Base-by-base conservation (phyloP, 208 protist species). In the Lotmaria passim region DNA sequence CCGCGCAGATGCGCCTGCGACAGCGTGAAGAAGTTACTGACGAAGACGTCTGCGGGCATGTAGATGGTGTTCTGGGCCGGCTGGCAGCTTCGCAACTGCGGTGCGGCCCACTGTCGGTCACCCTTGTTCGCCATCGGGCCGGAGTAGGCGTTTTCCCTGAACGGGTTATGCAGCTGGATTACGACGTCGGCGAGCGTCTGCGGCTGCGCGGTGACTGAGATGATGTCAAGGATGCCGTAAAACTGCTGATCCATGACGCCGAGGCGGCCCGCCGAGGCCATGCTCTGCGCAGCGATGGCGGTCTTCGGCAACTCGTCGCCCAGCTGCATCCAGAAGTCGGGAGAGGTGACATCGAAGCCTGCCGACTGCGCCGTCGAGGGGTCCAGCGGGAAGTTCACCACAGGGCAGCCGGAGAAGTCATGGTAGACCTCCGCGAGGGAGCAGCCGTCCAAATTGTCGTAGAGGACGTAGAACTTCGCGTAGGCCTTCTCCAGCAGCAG, bases 401-500 rank as follows among this genome's bases (percentile, higher is more conserved):
- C 86, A 19, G 82, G 73, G 51, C 61, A 76, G 24, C 82, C 83
- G 31, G 73, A 82, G 65, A 92, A 79, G 78, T 92, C 86, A 46
- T 87, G 78, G 56, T 79, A 82, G 28, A 82, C 55, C 55, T 92
- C 86, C n/a, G 73, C 66, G 26, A 79, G 66, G 30, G 78, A 90
- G 57, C 79, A 82, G 28, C 76, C 87, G n/a, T 80, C 73, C 34
- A 93, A 55, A 38, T 85, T 80, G 48, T 82, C 53, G 62, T 87
- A 92, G 39, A 79, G 44, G 17, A 73, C 80, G 78, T 92, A 92
- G 75, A 92, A 87, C 78, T 92, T 92, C 58, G 86, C 86, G 73
- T 89, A 92, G 33, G 86, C 86, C 81, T 92, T 92, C 79, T 92
- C 86, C 52, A 92, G 80, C 62, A 92, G 63, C 69, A 87, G 72